Percentiles rank a stretch among this genome's conserved stretches.
Conservation (phyloP, 2,329 filamentous ascomycete species). For the Talaromyces atroroseus region DNA sequence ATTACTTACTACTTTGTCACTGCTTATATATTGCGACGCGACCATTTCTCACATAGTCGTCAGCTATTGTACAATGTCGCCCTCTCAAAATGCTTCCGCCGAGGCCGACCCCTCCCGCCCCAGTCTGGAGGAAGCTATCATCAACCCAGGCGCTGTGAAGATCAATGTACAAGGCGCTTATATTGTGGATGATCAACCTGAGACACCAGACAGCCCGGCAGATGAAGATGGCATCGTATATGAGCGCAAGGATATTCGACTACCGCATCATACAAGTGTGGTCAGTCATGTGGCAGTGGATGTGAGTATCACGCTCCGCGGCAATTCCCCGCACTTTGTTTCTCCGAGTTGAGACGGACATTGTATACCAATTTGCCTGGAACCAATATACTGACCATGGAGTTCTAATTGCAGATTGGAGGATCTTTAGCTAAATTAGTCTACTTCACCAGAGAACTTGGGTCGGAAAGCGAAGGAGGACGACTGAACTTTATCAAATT, state of each 20-base stretch:
- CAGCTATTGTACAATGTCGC: constrained; percentile 24
- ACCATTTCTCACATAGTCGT: background rate
- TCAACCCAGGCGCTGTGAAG: constrained; percentile 65
- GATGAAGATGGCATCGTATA: constrained; percentile 56
- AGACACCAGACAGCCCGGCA: constrained; percentile 43
- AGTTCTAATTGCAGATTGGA: constrained; percentile 62
- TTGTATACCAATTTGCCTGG: background rate
- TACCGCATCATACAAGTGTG: constrained; percentile 89
- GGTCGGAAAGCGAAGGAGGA: constrained; percentile 74
- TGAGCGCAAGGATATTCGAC: constrained; percentile 87
- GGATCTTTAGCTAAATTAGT: constrained; percentile 94
- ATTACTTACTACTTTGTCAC: background rate
- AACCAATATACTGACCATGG: background rate
- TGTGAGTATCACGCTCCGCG: constrained; percentile 52
- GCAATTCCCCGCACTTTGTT: constrained; percentile 25
- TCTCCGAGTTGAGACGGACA: background rate
- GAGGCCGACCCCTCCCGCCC: constrained; percentile 17
- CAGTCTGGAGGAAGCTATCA: constrained; percentile 44
- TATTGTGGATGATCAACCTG: constrained; percentile 76
- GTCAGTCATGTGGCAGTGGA: constrained; percentile 97
- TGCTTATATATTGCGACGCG: background rate
- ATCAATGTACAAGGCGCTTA: constrained; percentile 97
- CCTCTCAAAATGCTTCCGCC: constrained; percentile 22
- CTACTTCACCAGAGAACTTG: constrained; percentile 87
- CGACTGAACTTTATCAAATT: constrained; percentile 93